Conservation (phyloP, 192 early-diverging fungal species). For the Entomortierella chlamydospora region DNA sequence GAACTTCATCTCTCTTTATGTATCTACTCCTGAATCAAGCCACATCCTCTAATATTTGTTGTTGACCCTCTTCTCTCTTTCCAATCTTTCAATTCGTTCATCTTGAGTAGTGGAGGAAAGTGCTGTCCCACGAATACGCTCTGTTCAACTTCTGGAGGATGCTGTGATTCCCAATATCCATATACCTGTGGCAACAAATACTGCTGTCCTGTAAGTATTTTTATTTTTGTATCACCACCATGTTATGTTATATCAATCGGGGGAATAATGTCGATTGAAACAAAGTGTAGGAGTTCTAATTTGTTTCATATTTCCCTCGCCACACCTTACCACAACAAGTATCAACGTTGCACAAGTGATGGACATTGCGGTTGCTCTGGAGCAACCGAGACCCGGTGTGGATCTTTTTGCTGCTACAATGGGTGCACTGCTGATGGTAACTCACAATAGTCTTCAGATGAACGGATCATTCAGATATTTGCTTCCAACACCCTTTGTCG, state of each 20-base stretch:
- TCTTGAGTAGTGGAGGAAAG: background rate
- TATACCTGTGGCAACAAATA: constrained; percentile 16
- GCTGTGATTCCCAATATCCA: constrained; percentile 3
- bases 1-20: no score
- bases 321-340: background rate
- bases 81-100: background rate
- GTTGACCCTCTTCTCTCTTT: background rate
- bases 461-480: no score
- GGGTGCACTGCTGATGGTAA: constrained; percentile 14
- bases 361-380: constrained; percentile 13
- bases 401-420: constrained; percentile 9
- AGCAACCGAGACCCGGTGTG: constrained; percentile 4
- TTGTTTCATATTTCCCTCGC: background rate
- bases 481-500: no score
- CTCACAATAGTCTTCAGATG: background rate
- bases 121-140: constrained; percentile 3
- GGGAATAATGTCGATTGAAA: background rate
- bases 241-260: no score
- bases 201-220: constrained; percentile 20
- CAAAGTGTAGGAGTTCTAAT: background rate
- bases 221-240: background rate
- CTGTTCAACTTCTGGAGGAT: constrained; percentile 11
- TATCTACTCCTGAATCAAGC: background rate
- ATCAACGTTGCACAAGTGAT: background rate
- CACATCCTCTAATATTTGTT: no score